A percentile compares a stretch with the other conserved stretches of the same genome.
Evolutionary conservation across 2,329 filamentous ascomycete species (phyloP).

Genomic region (Aspergillus puulaauensis): DNA sequence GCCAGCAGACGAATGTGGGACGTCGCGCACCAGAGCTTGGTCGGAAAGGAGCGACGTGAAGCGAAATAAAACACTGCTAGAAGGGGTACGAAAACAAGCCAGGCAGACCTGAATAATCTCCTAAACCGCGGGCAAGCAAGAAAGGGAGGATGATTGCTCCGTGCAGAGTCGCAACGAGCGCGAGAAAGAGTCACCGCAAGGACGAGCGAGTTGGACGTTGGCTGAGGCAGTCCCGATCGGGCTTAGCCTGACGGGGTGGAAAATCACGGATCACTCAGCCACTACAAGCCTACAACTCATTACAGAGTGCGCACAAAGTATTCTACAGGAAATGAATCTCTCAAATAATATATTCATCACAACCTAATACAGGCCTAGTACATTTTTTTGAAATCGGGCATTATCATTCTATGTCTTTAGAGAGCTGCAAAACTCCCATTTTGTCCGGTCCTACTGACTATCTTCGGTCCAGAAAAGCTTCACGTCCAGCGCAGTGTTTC

Average conservation of each 20-base stretch:
- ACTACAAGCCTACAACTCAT: neutral
- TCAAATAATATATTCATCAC: slow-evolving; percentile 5
- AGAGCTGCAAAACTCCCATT: slow-evolving; percentile 14
- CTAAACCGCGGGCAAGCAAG: slow-evolving; percentile 12
- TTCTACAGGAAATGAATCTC: too few relatives aligned
- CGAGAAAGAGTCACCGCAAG: slow-evolving; percentile 8
- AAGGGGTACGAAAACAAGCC: slow-evolving; percentile 3
- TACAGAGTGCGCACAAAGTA: too few relatives aligned
- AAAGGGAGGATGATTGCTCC: slow-evolving; percentile 10
- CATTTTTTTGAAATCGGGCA: slow-evolving; percentile 16
- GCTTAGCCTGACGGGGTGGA: slow-evolving; percentile 16
- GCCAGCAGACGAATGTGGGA: slow-evolving; percentile 18
- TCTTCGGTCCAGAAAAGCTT: slow-evolving; percentile 16
- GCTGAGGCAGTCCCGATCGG: slow-evolving; percentile 9
- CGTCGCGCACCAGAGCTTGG: slow-evolving; percentile 18
- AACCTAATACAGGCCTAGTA: slow-evolving; percentile 11
- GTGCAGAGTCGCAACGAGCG: slow-evolving; percentile 9
- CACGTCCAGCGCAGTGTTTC: slow-evolving; percentile 29
- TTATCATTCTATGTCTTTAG: slow-evolving; percentile 26
- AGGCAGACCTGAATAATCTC: slow-evolving; percentile 12
- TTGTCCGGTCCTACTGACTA: slow-evolving; percentile 13
- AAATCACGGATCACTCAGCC: neutral
- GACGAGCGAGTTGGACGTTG: slow-evolving; percentile 11
- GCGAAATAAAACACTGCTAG: slow-evolving; percentile 2
- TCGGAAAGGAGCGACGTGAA: slow-evolving; percentile 22